Conservation (phyloP, 768 basidiomycete species). For the Fomitopsis serialis region DNA sequence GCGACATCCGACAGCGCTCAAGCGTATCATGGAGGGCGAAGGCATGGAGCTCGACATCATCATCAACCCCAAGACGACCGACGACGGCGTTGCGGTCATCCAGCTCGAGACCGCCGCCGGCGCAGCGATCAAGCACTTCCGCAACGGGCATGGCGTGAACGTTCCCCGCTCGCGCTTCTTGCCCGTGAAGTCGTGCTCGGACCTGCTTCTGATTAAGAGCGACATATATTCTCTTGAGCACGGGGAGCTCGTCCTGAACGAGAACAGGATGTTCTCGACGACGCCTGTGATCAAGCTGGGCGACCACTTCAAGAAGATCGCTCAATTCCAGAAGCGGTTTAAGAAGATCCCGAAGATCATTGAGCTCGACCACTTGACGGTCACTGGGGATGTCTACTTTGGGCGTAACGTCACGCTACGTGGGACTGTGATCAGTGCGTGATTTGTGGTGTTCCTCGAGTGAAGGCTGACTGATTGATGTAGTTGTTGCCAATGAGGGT, state of each 20-base stretch:
- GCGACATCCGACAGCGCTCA: slow-evolving; percentile 50
- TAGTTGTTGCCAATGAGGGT: slow-evolving; percentile 72
- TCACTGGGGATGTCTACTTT: slow-evolving; percentile 88
- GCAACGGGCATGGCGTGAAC: slow-evolving; percentile 88
- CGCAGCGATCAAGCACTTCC: slow-evolving; percentile 92
- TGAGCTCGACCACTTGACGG: slow-evolving; percentile 92
- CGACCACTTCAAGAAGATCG: slow-evolving; percentile 95
- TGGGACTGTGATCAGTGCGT: slow-evolving; percentile 79
- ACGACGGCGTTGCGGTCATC: slow-evolving; percentile 82
- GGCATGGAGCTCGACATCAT: slow-evolving; percentile 93
- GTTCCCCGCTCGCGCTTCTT: slow-evolving; percentile 94
- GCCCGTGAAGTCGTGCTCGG: slow-evolving; percentile 85
- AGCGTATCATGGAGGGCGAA: slow-evolving; percentile 83
- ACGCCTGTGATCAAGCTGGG: slow-evolving; percentile 97
- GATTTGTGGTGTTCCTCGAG: neutral
- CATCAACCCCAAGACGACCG: slow-evolving; percentile 84
- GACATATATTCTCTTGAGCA: slow-evolving; percentile 90
- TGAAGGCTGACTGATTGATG: neutral
- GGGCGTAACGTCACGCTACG: slow-evolving; percentile 81
- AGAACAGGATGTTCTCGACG: slow-evolving; percentile 74
- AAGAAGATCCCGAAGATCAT: slow-evolving; percentile 88
- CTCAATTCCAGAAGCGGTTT: slow-evolving; percentile 92
- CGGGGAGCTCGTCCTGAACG: slow-evolving; percentile 83
- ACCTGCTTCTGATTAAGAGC: slow-evolving; percentile 84
- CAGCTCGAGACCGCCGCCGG: slow-evolving; percentile 60